Evolutionary conservation across 768 basidiomycete genomes (phyloP).

Genomic region (Exidia glandulosa): DNA sequence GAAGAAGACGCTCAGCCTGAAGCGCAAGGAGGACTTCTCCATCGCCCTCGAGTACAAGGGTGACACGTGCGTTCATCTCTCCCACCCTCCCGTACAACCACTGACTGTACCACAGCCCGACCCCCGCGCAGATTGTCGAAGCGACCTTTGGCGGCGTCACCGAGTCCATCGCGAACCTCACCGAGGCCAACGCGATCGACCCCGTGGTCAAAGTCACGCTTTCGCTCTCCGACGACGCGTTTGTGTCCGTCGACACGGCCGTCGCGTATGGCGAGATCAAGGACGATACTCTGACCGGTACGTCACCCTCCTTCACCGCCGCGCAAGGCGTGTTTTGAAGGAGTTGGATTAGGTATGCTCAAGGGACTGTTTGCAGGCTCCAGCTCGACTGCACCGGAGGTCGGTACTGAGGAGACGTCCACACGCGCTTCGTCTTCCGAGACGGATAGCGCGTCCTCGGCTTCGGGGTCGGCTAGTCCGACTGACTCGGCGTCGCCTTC

Average conservation of each 20-base stretch:
- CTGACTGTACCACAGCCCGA: slow-evolving; percentile 33
- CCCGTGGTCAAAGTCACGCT: slow-evolving; percentile 82
- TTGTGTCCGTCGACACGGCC: slow-evolving; percentile 71
- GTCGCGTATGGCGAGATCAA: slow-evolving; percentile 72
- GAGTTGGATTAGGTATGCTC: slow-evolving; percentile 49
- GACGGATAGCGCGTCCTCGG: slow-evolving; percentile 21
- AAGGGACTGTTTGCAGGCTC: slow-evolving; percentile 77
- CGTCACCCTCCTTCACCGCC: slow-evolving; percentile 11
- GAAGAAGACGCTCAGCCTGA: slow-evolving; percentile 81
- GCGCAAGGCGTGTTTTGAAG: slow-evolving; percentile 7
- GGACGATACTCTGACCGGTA: slow-evolving; percentile 66
- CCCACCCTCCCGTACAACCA: neutral
- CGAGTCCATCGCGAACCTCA: slow-evolving; percentile 73
- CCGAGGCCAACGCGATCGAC: slow-evolving; percentile 67
- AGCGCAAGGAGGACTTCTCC: slow-evolving; percentile 72
- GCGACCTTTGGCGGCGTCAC: slow-evolving; percentile 61
- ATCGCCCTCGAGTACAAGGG: slow-evolving; percentile 71
- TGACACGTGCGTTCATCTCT: slow-evolving; percentile 20
- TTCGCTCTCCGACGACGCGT: slow-evolving; percentile 75
- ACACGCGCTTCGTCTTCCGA: slow-evolving; percentile 26
- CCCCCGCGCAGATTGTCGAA: slow-evolving; percentile 64
- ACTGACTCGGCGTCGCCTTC: neutral
- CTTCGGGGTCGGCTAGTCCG: slow-evolving; percentile 18
- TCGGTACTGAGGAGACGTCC: slow-evolving; percentile 21
- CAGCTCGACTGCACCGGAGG: slow-evolving; percentile 25